Base-by-base conservation (phyloP, 768 basidiomycete species). In the Gelatoporia subvermispora region DNA sequence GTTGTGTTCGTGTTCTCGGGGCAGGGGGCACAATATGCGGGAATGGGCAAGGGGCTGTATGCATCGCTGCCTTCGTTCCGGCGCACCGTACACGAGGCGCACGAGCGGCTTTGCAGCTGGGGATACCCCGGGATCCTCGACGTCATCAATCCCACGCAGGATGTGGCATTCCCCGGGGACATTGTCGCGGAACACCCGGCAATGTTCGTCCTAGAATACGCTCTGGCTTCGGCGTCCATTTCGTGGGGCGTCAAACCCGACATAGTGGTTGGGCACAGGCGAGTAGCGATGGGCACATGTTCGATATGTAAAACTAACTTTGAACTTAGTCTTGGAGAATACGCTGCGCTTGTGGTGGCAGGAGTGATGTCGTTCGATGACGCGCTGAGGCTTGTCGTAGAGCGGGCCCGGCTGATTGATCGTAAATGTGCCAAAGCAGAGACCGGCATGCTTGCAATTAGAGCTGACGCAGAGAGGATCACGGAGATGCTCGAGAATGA, bases 231-330 rank as follows among this genome's bases (percentile, higher is more conserved):
- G 40, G 49, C 89, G 13, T 89, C 86, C 87, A 75, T 75, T 28
- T 77, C 74, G 7, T 88, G 82, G 84, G 86, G 85, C 1, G 37
- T 88, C 11, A 53, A 56, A 18, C 86, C 86, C 3, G 55, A 66
- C n/a, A 80, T 73, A 0, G 78, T 86, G 13, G 71, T 82, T 16
- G 86, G 87, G 3, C 86, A 88, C 56, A 89, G 87, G 87, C 87
- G 42, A 48, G 72, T 60, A 9, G 45, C 47, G 34, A 18, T 44
- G 25, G 9, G 17, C n/a, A 13, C 22, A 36, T 36, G 16, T 37
- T 50, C n/a, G 17, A 44, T 11, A 22, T 59, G 20, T 18, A 2
- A 9, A 21, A 1, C 8, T 52, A 44, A 17, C 21, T 17, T 17
- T 47, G 24, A 28, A n/a, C 39, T n/a, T 50, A 89, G 87, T 62